Conservation (phyloP, 2,329 filamentous ascomycete genomes). For the Trichoderma sp. region DNA sequence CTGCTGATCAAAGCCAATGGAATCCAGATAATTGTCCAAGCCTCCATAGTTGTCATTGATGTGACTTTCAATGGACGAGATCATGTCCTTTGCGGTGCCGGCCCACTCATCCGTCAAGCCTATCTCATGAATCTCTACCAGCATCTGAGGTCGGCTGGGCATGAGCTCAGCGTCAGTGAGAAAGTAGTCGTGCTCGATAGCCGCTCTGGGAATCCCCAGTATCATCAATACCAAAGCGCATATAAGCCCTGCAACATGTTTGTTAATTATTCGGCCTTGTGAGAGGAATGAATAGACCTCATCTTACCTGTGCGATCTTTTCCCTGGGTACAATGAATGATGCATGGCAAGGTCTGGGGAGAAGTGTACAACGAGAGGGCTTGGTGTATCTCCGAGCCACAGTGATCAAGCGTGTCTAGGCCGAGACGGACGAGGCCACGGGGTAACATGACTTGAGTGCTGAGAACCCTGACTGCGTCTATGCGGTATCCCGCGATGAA, state of each 20-base stretch:
- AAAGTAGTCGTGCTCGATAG: conserved; percentile 70
- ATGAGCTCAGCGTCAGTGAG: conserved; percentile 60
- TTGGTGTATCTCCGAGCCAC: conserved; percentile 57
- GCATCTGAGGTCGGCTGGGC: conserved; percentile 59
- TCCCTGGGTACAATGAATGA: conserved; percentile 85
- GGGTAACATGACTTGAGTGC: conserved; percentile 67
- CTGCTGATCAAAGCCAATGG: conserved; percentile 55
- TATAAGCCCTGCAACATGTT: conserved; percentile 56
- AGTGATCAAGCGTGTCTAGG: conserved; percentile 66
- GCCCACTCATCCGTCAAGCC: conserved; percentile 74
- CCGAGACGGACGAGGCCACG: conserved; percentile 71
- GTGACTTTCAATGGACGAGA: conserved; percentile 56
- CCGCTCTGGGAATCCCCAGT: conserved; percentile 54
- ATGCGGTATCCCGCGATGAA: conserved; percentile 66
- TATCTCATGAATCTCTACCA: conserved; percentile 67
- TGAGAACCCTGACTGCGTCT: conserved; percentile 67
- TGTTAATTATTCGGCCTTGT: background rate
- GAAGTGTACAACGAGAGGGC: conserved; percentile 33
- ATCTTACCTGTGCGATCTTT: conserved; percentile 64
- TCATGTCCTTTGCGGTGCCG: conserved; percentile 62
- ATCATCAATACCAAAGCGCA: conserved; percentile 67
- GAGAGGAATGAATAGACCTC: background rate
- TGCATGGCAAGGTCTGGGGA: conserved; percentile 54
- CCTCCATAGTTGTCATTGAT: conserved; percentile 64
- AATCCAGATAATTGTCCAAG: conserved; percentile 61